These are phyloP conservation scores for Inosperma sp. DNA, from an alignment of 768 basidiomycete species.

Conservation along the genomic window DNA sequence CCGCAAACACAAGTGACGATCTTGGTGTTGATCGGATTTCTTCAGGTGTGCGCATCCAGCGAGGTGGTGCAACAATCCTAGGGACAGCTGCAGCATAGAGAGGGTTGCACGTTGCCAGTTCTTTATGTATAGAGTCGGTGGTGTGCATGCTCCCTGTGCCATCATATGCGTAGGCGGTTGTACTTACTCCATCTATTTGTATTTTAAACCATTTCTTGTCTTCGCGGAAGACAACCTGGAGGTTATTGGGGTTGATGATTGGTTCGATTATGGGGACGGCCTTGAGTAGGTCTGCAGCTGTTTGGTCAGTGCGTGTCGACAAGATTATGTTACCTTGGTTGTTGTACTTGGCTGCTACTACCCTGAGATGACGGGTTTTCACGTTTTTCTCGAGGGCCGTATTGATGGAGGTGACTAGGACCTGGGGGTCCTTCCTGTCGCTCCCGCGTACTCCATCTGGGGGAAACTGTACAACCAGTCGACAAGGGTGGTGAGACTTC, in stretches of 20 bases:
- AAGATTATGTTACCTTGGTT: constrained; percentile 17
- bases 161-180: constrained; percentile 3
- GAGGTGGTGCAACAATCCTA: constrained; percentile 6
- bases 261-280: constrained; percentile 10
- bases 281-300: constrained; percentile 13
- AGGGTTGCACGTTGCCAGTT: constrained; percentile 13
- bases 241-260: constrained; percentile 6
- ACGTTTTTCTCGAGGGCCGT: constrained; percentile 3
- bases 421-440: not conserved
- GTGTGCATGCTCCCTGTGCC: not conserved
- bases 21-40: constrained; percentile 7
- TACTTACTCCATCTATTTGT: constrained; percentile 15
- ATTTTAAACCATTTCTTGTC: constrained; percentile 21
- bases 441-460: constrained; percentile 1
- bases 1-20: constrained; percentile 12
- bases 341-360: constrained; percentile 19
- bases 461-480: constrained; percentile 12
- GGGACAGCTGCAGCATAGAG: not conserved
- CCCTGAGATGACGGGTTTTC: constrained; percentile 11
- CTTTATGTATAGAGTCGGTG: constrained; percentile 9
- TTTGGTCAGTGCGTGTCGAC: constrained; percentile 17
- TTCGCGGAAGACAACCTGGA: constrained; percentile 9
- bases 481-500: constrained; percentile 13
- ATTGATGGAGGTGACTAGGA: constrained; percentile 13
- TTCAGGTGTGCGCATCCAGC: constrained; percentile 12